Percentiles rank a stretch among this genome's conserved stretches.
Conservation (phyloP, 2,329 filamentous ascomycete genomes). For the Penicillium sp. region DNA sequence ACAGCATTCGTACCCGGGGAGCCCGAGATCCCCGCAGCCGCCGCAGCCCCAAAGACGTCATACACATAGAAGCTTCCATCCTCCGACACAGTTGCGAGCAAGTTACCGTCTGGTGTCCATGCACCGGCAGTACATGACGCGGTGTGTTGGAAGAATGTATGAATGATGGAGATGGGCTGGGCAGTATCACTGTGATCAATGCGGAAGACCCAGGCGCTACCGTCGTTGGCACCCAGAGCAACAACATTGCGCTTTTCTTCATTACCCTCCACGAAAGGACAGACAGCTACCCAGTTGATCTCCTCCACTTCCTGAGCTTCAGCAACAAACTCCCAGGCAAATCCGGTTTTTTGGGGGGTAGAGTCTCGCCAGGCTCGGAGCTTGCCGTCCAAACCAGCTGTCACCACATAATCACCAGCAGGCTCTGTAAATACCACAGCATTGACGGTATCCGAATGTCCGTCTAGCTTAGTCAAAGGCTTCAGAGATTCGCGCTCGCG, state of each 20-base stretch:
- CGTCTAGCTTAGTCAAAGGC: conserved; percentile 69
- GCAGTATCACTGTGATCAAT: conserved; percentile 59
- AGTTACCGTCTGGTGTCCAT: conserved; percentile 80
- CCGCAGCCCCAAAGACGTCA: conserved; percentile 79
- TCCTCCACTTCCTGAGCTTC: conserved; percentile 88
- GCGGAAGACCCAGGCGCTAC: conserved; percentile 93
- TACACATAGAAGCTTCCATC: conserved; percentile 86
- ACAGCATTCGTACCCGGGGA: conserved; percentile 57
- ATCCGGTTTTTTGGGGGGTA: conserved; percentile 43
- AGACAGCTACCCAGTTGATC: conserved; percentile 81
- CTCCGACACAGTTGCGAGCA: conserved; percentile 83
- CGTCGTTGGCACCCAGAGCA: conserved; percentile 82
- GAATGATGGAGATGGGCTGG: conserved; percentile 68
- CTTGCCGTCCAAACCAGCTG: conserved; percentile 79
- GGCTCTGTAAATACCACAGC: conserved; percentile 78
- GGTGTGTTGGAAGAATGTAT: conserved; percentile 89
- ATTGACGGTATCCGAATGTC: conserved; percentile 88
- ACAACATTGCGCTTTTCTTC: conserved; percentile 67
- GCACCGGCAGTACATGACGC: conserved; percentile 78
- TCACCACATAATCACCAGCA: conserved; percentile 75
- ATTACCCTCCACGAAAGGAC: conserved; percentile 53
- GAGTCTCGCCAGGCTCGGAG: conserved; percentile 62
- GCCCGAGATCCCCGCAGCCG: conserved; percentile 55
- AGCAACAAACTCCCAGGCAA: conserved; percentile 61
- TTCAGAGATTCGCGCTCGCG: conserved; percentile 57